Evolutionary conservation across 1,284 basidiomycete species (phyloP), one percentile per base, ranked within the genome.

Genomic region (Vanrija sp.): DNA sequence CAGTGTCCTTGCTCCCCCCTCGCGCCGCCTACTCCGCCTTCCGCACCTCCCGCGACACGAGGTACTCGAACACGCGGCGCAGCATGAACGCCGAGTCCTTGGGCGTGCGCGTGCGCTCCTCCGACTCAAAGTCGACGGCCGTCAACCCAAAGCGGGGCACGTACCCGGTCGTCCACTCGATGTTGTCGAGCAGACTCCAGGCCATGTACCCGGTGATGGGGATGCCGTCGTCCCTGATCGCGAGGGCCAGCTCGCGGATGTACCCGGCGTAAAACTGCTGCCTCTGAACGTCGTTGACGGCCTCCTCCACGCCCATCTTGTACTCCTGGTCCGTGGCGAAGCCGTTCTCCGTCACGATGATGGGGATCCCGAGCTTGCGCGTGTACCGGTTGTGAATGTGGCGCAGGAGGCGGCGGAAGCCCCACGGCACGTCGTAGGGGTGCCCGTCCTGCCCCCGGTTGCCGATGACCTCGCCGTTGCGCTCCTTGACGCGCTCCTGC

Each of bases 151-250:
- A 47, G 37, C 46, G 37, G 6, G 46, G 46, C 2, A 39, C 37
- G 14, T 23, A 39, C 16, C 46, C 46, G 23, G 25, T 19, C 36
- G n/a, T 20, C 46, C 46, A 47, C 46, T 47, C 46, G 46, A 47
- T 36, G 46, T 47, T 47, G 46, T 69, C 66, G 20, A 67, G 38
- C 27, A 69, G 45, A 9, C 61, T 62, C 68, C 68, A 69, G 18
- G 54, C 65, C 60, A 69, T 62, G 53, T 62, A 67, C 1, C 65
- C 66, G 1, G 47, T 46, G 14, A 68, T 45, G 8, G 48, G 44
- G 20, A 68, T 60, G 3, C 60, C 60, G n/a, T 67, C 66, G 18
- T 66, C 54, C 14, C 51, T 25, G 5, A 61, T 52, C 2, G 63
- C 65, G 27, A 61, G 53, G 4, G 60, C 41, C 43, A 68, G 31